Evolutionary conservation across 805 yeast genomes (phyloP), one percentile per base, ranked within the genome.

Genomic region (Nakazawaea holstii): DNA sequence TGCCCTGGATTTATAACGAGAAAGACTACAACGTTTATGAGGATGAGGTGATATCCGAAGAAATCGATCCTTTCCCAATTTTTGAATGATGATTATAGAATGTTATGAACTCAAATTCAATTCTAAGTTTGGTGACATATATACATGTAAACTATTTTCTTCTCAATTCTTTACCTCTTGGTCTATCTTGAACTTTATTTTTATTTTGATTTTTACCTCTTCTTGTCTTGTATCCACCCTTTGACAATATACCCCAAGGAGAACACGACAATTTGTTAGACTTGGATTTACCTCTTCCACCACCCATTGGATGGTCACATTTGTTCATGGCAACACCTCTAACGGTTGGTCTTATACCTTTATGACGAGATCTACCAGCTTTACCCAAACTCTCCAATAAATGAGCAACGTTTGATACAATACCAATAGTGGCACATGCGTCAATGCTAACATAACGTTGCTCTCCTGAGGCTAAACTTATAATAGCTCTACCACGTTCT

Each of bases 261-360:
- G 96, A 87, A 74, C 86, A 88, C 15, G 98, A 87, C 50, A 86
- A 77, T 72, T 89, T 92, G 70, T 92, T 91, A 54, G 96, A 88
- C 82, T 94, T 94, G 52, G 96, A 87, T 69, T 94, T 94, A 80
- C 99, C 99, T 77, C 99, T 84, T 72, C 99, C 99, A 84, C 99
- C 99, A 76, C 99, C 99, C 61, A 89, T 91, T 55, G 99, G 99
- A 73, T 94, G 99, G 68, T 94, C 97, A 64, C 83, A 80, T 54
- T 94, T 94, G 70, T 94, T 94, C 96, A 88, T 89, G 43, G 99
- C 98, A 58, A 89, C 87, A 79, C 99, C 99, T 74, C 99, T 85
- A 35, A 91, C 97, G 44, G 84, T 80, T 33, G 99, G 99, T 68
- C 98, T 82, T 60, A 85, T 83, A 53, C 98, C 99, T 62, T 86